A percentile compares a stretch with the other conserved stretches of the same genome.
Evolutionary conservation across 2,329 filamentous ascomycete genomes (phyloP).

Genomic region (Colletotrichum simmondsii): DNA sequence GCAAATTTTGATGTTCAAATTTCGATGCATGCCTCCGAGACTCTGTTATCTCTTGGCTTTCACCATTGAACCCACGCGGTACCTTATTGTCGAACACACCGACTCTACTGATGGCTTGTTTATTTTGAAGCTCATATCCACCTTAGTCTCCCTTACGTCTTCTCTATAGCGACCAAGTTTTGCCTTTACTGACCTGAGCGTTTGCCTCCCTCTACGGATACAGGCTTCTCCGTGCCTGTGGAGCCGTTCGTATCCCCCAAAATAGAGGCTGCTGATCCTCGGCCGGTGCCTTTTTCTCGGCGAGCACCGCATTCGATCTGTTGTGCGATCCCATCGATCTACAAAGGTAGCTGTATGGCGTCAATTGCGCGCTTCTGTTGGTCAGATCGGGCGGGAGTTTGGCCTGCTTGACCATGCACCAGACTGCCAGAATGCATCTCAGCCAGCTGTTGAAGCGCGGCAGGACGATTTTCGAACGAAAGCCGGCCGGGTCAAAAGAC

Average conservation of each 20-base stretch:
- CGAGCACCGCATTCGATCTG: constrained; percentile 5
- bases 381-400: constrained; percentile 14
- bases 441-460: background rate
- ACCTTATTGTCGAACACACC: background rate
- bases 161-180: background rate
- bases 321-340: constrained; percentile 22
- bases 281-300: background rate
- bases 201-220: constrained; percentile 5
- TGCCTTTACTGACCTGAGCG: background rate
- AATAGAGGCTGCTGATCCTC: constrained; percentile 15
- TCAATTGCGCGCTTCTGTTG: constrained; percentile 18
- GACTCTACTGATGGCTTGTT: background rate
- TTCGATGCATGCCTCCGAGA: constrained; percentile 14
- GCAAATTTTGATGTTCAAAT: constrained; percentile 1
- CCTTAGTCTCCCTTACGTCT: background rate
- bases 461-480: background rate
- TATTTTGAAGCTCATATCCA: background rate
- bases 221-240: constrained; percentile 12
- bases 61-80: too few species aligned
- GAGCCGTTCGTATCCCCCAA: constrained; percentile 20
- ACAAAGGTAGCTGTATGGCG: constrained; percentile 7
- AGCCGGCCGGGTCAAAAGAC: background rate
- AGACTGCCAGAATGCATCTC: background rate
- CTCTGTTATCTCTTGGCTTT: background rate
- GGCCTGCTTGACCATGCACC: constrained; percentile 10